Conservation (phyloP, 441 rosid species). For the Gossypium trilobum region DNA sequence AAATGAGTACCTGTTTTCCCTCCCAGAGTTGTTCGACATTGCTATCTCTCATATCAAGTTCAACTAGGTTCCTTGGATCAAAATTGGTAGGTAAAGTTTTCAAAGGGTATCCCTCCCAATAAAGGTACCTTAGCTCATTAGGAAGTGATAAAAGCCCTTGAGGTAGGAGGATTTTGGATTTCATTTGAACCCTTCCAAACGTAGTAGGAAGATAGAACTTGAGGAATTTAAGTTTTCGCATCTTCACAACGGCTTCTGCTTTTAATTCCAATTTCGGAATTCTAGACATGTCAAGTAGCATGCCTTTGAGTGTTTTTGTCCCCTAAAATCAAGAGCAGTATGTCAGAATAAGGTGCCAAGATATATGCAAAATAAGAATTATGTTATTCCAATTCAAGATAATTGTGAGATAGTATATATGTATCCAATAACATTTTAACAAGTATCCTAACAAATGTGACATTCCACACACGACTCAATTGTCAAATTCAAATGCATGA, state of each 20-base stretch:
- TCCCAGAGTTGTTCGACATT: too few species aligned
- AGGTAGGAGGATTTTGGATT: constrained; percentile 4
- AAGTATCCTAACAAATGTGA: too few species aligned
- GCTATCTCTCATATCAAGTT: background rate
- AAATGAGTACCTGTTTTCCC: too few species aligned
- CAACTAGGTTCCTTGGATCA: constrained; percentile 18
- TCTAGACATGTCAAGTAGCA: background rate
- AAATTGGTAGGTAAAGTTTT: constrained; percentile 19
- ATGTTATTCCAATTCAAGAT: too few species aligned
- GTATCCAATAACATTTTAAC: background rate
- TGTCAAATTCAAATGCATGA: too few species aligned
- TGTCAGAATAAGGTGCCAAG: background rate
- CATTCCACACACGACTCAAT: too few species aligned
- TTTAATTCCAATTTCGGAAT: background rate
- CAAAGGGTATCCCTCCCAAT: constrained; percentile 25
- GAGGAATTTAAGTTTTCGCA: constrained; percentile 22
- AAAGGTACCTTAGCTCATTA: background rate
- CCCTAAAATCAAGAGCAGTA: background rate
- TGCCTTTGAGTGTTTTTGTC: background rate
- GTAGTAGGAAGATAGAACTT: background rate
- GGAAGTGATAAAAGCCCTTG: constrained; percentile 16
- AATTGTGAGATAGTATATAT: background rate
- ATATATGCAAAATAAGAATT: background rate
- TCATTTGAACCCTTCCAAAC: background rate
- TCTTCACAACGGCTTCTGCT: constrained; percentile 9